Evolutionary conservation across 2,329 filamentous ascomycete genomes (phyloP), one percentile per base, ranked within the genome.

Genomic region (Phialophora macrospora): DNA sequence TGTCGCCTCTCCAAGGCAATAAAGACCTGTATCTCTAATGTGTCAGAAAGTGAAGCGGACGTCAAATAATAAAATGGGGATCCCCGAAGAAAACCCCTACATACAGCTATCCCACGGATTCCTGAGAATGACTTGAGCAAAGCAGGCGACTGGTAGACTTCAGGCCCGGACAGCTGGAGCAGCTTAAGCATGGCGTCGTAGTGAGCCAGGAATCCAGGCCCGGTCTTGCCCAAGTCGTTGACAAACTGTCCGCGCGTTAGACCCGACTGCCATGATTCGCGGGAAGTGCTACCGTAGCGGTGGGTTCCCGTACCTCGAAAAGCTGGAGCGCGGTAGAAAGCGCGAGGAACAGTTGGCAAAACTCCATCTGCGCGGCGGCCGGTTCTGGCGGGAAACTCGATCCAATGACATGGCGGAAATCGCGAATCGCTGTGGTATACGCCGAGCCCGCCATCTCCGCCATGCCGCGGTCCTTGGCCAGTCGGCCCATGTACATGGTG

Each of bases 121-220:
- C 58, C 58, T 1, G 49, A 52, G 49, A 54, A 61, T 9, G 58
- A 61, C 7, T 61, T 30, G 1, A 61, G 32, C 30, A 38, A 28
- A 11, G 48, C 22, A 20, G 58, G 48, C 17, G 49, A 61, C 11
- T 61, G 58, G 46, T 26, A 61, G 12, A 61, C 58, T 54, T 55
- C 49, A 22, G 58, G 58, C 17, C 58, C 58, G 14, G 49, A 54
- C 9, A 61, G 30, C 26, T 55, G 20, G 30, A 61, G 49, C 26
- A 61, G 24, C 24, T 61, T 22, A 12, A 61, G 58, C 58, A 61
- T 61, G n/a, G 46, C 58, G 24, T 61, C 58, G 58, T 61, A 38
- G 17, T 61, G 58, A 1, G 58, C 41, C 17, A 61, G n/a, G 24
- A 61, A 61, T 6, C 20, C 58, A 6, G 48, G 22, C 4, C 58